Percentiles rank a stretch among this genome's conserved stretches.
Conservation (phyloP, 495 filamentous ascomycete species). For the Talaromyces trachyspermus region DNA sequence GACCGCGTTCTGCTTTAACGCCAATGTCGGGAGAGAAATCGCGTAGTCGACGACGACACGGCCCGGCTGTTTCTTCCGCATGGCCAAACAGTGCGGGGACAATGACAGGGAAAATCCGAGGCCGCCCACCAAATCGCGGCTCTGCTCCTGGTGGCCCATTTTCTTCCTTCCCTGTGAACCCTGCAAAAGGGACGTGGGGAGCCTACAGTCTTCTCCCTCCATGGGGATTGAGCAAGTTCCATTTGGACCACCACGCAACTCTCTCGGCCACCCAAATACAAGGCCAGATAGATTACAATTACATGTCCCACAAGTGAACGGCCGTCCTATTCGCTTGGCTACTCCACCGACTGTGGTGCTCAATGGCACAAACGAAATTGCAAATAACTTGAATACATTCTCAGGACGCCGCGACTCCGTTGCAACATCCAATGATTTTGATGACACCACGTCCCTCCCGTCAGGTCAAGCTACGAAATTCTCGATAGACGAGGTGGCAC, state of each 20-base stretch:
- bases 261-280: slow-evolving; percentile 15
- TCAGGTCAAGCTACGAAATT: slow-evolving; percentile 8
- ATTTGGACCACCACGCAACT: slow-evolving; percentile 18
- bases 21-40: slow-evolving; percentile 46
- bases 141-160: slow-evolving; percentile 70
- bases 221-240: slow-evolving; percentile 21
- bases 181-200: slow-evolving; percentile 30
- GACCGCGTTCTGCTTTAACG: slow-evolving; percentile 65
- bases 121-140: slow-evolving; percentile 77
- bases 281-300: slow-evolving; percentile 56
- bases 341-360: slow-evolving; percentile 66
- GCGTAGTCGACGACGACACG: slow-evolving; percentile 68
- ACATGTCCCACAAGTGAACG: slow-evolving; percentile 70
- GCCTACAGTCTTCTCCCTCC: slow-evolving; percentile 20
- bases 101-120: slow-evolving; percentile 67
- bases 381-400: slow-evolving; percentile 15
- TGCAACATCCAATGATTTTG: slow-evolving; percentile 15
- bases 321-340: slow-evolving; percentile 68
- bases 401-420: slow-evolving; percentile 21
- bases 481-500: slow-evolving; percentile 29
- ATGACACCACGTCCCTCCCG: slow-evolving; percentile 11
- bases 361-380: slow-evolving; percentile 50
- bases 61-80: slow-evolving; percentile 89
- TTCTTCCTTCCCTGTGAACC: slow-evolving; percentile 76
- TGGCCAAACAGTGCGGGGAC: slow-evolving; percentile 70